Conservation (phyloP, 2,329 filamentous ascomycete species). For the Anisogramma anomala region DNA sequence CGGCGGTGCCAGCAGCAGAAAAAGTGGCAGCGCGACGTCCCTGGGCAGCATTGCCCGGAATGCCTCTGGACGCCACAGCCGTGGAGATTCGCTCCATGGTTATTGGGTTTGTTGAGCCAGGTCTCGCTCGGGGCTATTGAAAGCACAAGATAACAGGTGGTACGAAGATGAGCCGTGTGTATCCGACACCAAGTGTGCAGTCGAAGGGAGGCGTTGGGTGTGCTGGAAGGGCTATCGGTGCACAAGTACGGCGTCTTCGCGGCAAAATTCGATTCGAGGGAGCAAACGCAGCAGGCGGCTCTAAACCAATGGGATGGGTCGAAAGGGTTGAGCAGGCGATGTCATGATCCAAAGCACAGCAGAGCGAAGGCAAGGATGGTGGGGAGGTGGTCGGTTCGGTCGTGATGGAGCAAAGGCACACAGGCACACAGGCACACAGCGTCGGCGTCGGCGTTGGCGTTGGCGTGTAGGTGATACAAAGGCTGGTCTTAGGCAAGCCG, state of each 20-base stretch:
- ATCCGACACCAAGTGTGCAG: constrained; percentile 1
- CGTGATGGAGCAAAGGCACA: neutral
- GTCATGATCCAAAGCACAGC: constrained; percentile 11
- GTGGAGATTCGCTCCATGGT: constrained; percentile 18
- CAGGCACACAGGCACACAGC: neutral
- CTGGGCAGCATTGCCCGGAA: constrained; percentile 27
- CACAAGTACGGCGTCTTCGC: neutral
- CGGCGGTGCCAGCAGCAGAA: constrained; percentile 20
- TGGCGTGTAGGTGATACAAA: neutral
- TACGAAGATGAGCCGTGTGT: constrained; percentile 3
- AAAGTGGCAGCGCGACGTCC: constrained; percentile 22
- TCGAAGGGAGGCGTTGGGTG: neutral
- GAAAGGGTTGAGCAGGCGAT: constrained; percentile 4
- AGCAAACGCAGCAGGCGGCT: constrained; percentile 1
- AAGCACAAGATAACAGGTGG: neutral
- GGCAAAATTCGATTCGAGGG: neutral
- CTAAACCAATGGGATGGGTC: constrained; percentile 10
- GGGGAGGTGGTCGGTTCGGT: neutral
- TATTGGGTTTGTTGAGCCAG: constrained; percentile 10
- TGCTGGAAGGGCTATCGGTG: neutral
- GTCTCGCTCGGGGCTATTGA: neutral
- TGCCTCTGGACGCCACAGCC: constrained; percentile 18
- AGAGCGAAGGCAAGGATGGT: constrained; percentile 2
- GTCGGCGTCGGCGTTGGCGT: neutral
- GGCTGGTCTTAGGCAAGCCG: constrained; percentile 2